phyloP scores from a whole-genome alignment of 495 filamentous ascomycete genomes.

The Penicillium atrosanguineum region DNA sequence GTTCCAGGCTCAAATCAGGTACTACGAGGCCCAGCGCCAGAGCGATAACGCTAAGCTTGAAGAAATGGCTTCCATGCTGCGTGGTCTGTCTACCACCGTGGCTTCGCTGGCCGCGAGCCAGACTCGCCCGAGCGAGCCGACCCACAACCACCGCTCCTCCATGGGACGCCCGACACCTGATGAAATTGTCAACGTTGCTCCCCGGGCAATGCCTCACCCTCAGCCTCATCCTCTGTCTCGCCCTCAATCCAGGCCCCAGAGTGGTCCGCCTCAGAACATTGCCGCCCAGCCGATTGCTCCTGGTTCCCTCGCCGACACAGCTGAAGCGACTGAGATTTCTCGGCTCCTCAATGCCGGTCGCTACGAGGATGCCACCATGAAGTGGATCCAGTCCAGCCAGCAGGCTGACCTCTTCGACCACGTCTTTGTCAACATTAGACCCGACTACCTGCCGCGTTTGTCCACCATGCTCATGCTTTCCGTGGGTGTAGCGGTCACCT shows the following conservation, averaged over 20 bases:
- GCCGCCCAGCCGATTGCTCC: not conserved
- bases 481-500: conserved; percentile 75
- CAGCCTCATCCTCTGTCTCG: not conserved
- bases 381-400: conserved; percentile 84
- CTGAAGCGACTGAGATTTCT: not conserved
- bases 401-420: conserved; percentile 76
- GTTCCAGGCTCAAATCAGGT: conserved; percentile 58
- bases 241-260: not conserved
- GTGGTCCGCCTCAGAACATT: not conserved
- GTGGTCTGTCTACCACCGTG: conserved; percentile 68
- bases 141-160: conserved; percentile 29
- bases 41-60: conserved; percentile 78
- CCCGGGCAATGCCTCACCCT: not conserved
- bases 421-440: conserved; percentile 72
- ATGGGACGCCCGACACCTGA: not conserved
- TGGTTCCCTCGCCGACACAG: not conserved
- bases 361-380: conserved; percentile 28
- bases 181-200: not conserved
- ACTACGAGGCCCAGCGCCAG: conserved; percentile 66
- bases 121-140: conserved; percentile 52
- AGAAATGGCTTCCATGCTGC: conserved; percentile 70
- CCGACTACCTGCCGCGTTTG: conserved; percentile 63
- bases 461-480: conserved; percentile 78
- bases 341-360: not conserved
- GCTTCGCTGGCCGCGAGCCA: conserved; percentile 66